Conservation (phyloP, 2,329 filamentous ascomycete genomes). For the Exutisphaerella laricina region DNA sequence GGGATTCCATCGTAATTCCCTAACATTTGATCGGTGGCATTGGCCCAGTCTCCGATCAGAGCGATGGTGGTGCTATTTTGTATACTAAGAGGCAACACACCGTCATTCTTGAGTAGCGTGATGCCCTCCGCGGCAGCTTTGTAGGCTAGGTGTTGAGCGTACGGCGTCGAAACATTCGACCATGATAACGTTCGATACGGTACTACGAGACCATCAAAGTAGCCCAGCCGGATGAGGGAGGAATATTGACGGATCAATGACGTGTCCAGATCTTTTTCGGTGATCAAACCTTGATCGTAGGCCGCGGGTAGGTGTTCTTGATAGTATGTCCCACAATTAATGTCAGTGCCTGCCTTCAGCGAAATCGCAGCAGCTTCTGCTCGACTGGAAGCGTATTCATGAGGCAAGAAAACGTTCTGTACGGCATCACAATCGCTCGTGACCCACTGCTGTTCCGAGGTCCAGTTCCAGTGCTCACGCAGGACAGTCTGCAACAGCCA, state of each 20-base stretch:
- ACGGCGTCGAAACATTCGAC: constrained; percentile 51
- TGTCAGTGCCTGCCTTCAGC: constrained; percentile 49
- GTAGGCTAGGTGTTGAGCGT: constrained; percentile 52
- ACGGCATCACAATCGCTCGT: constrained; percentile 62
- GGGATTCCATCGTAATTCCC: constrained; percentile 56
- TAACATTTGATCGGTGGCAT: constrained; percentile 52
- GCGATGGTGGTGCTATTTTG: constrained; percentile 42
- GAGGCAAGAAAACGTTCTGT: constrained; percentile 47
- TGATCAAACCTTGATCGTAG: constrained; percentile 39
- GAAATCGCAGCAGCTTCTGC: constrained; percentile 45
- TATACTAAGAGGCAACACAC: constrained; percentile 41
- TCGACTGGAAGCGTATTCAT: constrained; percentile 39
- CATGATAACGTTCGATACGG: constrained; percentile 51
- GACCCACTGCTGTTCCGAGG: constrained; percentile 55
- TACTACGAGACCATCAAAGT: constrained; percentile 49
- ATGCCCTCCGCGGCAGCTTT: constrained; percentile 47
- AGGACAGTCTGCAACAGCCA: constrained; percentile 60
- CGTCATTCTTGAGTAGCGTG: constrained; percentile 51
- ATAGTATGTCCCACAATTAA: constrained; percentile 48
- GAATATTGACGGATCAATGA: constrained; percentile 50
- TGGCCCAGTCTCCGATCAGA: constrained; percentile 55
- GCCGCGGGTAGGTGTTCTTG: constrained; percentile 43
- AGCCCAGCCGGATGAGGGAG: constrained; percentile 52
- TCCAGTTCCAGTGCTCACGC: constrained; percentile 61
- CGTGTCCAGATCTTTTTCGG: constrained; percentile 44